Evolutionary conservation across 495 filamentous ascomycete species (phyloP), one percentile per base, ranked within the genome.

Genomic region (Filosporella fistucella): DNA sequence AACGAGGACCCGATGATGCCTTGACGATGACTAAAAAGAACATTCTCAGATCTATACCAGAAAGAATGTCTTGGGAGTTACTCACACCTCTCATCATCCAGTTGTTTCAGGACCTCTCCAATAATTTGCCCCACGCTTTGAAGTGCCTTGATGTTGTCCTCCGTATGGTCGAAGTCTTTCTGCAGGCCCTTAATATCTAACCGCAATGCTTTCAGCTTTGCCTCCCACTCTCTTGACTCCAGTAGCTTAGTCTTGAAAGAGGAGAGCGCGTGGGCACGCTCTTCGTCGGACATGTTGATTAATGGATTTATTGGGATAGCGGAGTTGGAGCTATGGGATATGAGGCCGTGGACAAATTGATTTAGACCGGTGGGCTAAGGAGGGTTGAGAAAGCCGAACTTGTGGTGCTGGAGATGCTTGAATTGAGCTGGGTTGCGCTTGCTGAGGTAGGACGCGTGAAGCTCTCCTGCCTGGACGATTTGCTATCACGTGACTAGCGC

Each of bases 41-140:
- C n/a, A n/a, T 14, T 29, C 43, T 24, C 23, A 38, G 35, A 20
- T 16, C 3, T 7, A 21, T 21, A 21, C 5, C 17, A 38, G 35
- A 38, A 21, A 20, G 26, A 35, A 26, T 14, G 56, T 40, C 16
- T 42, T 22, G 14, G 34, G 11, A 39, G 36, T 17, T 51, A 71
- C 84, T 67, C 70, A 97, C 93, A 99, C 88, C 93, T 76, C 74
- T 99, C 93, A 55, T 99, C 93, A 63, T 99, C 93, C 28, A 99
- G 78, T 70, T 99, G 93, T 71, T 99, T 99, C 57, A 99, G 70
- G 52, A 99, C 93, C 67, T 99, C 93, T 50, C 93, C 93, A 66
- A 99, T 96, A 67, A 99, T 99, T 69, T 99, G 93, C 28, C 93
- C 93, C 25, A 99, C 93, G 69, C 94, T 97, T 75, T 99, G 93